Conservation (phyloP, 495 filamentous ascomycete genomes). For the Hypoxylon intermedium region DNA sequence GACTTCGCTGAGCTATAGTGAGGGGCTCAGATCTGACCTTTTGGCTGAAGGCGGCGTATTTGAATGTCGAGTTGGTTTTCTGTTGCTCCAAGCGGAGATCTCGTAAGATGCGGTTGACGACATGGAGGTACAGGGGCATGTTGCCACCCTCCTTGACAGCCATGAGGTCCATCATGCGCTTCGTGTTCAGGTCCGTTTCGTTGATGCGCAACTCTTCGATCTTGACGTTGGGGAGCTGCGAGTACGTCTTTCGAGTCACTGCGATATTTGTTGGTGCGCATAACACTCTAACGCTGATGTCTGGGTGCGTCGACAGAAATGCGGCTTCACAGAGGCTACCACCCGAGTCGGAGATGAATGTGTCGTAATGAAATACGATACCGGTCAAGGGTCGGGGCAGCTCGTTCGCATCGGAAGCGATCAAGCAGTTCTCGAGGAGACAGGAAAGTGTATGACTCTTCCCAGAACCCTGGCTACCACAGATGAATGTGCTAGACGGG, state of each 20-base stretch:
- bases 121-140: conserved; percentile 69
- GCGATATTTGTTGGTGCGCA: conserved; percentile 67
- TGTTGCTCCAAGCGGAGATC: conserved; percentile 62
- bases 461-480: conserved; percentile 77
- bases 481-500: conserved; percentile 76
- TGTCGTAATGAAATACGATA: conserved; percentile 74
- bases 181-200: conserved; percentile 65
- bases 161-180: conserved; percentile 73
- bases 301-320: conserved; percentile 62
- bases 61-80: conserved; percentile 46
- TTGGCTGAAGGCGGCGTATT: conserved; percentile 60
- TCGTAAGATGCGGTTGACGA: conserved; percentile 64
- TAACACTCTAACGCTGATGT: conserved; percentile 60
- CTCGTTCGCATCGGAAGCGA: conserved; percentile 45
- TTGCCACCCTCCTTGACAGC: conserved; percentile 58
- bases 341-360: conserved; percentile 61
- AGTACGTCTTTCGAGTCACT: conserved; percentile 53
- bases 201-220: conserved; percentile 64
- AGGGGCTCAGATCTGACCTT: conserved; percentile 48
- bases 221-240: conserved; percentile 46
- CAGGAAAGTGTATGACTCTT: conserved; percentile 78
- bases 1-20: conserved; percentile 53
- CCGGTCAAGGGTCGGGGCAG: conserved; percentile 64
- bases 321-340: conserved; percentile 71
- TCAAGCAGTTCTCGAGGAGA: conserved; percentile 70